Evolutionary conservation across 148 eudicot species (phyloP), one percentile per base, ranked within the genome.

Genomic region (Linanthus parryae): DNA sequence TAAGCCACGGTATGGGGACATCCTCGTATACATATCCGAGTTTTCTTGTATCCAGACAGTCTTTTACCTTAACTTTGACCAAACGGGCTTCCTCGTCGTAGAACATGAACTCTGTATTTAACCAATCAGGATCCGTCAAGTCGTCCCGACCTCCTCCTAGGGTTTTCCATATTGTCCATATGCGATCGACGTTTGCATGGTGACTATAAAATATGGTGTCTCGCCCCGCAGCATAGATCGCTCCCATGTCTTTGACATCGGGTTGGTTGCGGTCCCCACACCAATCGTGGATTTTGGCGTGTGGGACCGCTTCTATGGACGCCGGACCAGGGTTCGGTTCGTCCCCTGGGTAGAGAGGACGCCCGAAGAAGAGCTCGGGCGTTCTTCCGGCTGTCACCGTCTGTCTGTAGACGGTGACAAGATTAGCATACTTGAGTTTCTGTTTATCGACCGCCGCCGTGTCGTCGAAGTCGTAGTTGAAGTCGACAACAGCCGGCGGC

Each of bases 201-300:
- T 88, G 96, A 34, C 67, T 75, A 16, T 48, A 88, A 44, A 84
- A 88, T 3, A 88, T 43, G 2, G 96, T 85, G 54, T 88, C 94
- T 1, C 83, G 46, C 0, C 48, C 96, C 2, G 96, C 94, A 0
- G 96, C 79, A 66, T 84, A 88, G 45, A 88, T 81, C 61, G 66
- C 76, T 1, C 96, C 96, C 96, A 84, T 84, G 59, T 88, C 61
- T 61, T 88, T 94, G 0, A 55, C 24, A 3, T 71, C 65, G 10
- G 85, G 82, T 47, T 76, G 84, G 48, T 47, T 65, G 0, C 67
- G 65, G 31, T 88, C 84, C 3, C 88, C 88, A 2, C 80, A 48
- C 94, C 94, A 84, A 2, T 69, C 15, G 18, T 84, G 94, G 39
- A 88, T 61, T 8, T 85, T 64, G 1, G 84, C 85, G 13, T 88